Conservation (phyloP, 2,329 filamentous ascomycete genomes). For the Aspergillus viridinutans region DNA sequence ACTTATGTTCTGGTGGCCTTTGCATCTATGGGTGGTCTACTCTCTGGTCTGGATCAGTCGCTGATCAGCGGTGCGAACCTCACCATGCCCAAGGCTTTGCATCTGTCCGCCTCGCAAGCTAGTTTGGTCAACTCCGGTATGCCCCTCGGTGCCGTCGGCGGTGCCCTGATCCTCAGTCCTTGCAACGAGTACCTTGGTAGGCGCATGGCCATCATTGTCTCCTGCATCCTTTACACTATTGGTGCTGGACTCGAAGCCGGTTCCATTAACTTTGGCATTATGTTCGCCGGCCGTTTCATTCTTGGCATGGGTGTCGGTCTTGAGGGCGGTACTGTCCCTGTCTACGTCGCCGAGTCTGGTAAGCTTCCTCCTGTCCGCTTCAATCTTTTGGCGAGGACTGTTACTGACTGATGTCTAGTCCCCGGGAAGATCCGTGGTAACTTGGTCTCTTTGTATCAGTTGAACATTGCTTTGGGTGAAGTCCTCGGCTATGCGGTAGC, state of each 20-base stretch:
- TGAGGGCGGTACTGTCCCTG: slow-evolving; percentile 69
- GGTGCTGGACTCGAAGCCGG: slow-evolving; percentile 66
- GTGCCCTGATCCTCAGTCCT: slow-evolving; percentile 63
- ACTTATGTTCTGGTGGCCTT: slow-evolving; percentile 66
- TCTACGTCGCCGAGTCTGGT: slow-evolving; percentile 64
- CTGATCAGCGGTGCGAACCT: slow-evolving; percentile 65
- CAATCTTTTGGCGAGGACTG: not conserved
- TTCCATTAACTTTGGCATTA: slow-evolving; percentile 66
- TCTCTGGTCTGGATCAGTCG: slow-evolving; percentile 69
- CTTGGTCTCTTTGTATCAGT: slow-evolving; percentile 68
- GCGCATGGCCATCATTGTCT: slow-evolving; percentile 65
- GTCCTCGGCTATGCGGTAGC: slow-evolving; percentile 69
- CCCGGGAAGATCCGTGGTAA: slow-evolving; percentile 65
- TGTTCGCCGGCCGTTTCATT: slow-evolving; percentile 63
- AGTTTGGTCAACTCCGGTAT: slow-evolving; percentile 67
- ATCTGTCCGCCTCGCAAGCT: slow-evolving; percentile 54
- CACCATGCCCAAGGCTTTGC: slow-evolving; percentile 58
- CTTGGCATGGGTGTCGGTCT: slow-evolving; percentile 68
- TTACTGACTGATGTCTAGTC: slow-evolving; percentile 45
- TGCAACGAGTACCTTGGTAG: slow-evolving; percentile 65
- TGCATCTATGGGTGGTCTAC: slow-evolving; percentile 69
- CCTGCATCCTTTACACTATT: slow-evolving; percentile 65
- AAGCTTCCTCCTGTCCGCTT: slow-evolving; percentile 4
- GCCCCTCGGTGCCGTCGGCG: slow-evolving; percentile 67
- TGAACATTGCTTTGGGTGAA: slow-evolving; percentile 71